These are phyloP conservation scores for Taiozyma sp. DNA, from an alignment of 1,139 yeast genomes.

Conservation along the genomic window DNA sequence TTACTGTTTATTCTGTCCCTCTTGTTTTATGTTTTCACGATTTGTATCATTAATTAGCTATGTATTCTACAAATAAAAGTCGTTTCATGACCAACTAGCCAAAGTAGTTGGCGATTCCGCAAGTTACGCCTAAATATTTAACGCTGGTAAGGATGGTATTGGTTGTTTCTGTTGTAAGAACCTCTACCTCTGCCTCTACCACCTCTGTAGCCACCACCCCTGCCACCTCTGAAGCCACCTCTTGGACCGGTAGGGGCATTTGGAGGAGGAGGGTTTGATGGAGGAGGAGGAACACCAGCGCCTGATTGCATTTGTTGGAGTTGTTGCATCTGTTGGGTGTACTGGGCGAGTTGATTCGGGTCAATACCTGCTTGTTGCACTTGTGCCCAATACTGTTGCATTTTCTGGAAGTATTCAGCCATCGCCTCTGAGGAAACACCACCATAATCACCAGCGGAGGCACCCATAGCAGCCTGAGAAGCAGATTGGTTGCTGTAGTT, in stretches of 20 bases:
- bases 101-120: too few relatives aligned
- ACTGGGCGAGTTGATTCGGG: conserved; percentile 31
- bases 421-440: conserved; percentile 79
- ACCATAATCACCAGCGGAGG: conserved; percentile 7
- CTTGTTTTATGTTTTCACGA: background rate
- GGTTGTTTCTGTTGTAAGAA: conserved; percentile 23
- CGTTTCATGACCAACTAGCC: background rate
- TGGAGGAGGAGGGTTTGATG: conserved; percentile 14
- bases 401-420: conserved; percentile 83
- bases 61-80: background rate
- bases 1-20: background rate
- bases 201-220: conserved; percentile 16
- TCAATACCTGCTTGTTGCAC: conserved; percentile 44
- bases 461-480: conserved; percentile 7
- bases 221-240: conserved; percentile 21
- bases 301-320: conserved; percentile 27
- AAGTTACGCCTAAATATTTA: background rate
- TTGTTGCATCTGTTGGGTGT: conserved; percentile 39
- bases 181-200: conserved; percentile 22
- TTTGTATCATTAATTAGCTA: background rate
- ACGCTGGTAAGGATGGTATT: conserved; percentile 27
- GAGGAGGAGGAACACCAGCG: conserved; percentile 22
- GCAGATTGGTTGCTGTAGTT: conserved; percentile 1
- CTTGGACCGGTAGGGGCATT: conserved; percentile 34
- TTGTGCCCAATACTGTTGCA: conserved; percentile 73